These are phyloP conservation scores for Holtermannia corniformis DNA, from an alignment of 768 basidiomycete genomes.

Conservation along the genomic window DNA sequence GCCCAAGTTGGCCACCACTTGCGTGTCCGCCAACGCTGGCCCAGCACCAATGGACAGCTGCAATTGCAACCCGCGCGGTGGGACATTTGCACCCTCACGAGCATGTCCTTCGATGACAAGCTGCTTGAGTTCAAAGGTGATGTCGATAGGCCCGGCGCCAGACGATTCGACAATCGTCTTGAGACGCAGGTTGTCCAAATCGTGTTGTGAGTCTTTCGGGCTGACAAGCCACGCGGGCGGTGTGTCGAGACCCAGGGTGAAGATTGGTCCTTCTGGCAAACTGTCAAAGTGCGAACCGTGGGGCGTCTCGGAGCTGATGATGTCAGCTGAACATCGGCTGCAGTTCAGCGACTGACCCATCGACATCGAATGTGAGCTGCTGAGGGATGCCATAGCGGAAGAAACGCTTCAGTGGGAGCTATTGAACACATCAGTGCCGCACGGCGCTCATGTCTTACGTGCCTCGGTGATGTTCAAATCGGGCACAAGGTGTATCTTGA, in stretches of 20 bases:
- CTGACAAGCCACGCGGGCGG: conserved; percentile 87
- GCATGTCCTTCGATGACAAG: conserved; percentile 92
- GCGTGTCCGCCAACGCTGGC: conserved; percentile 65
- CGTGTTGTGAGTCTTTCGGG: conserved; percentile 76
- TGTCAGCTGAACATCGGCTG: background rate
- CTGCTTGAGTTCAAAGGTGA: conserved; percentile 70
- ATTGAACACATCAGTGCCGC: background rate
- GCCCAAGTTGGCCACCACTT: conserved; percentile 86
- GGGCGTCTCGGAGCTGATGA: conserved; percentile 52
- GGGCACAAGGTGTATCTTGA: conserved; percentile 76
- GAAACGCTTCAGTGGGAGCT: conserved; percentile 88
- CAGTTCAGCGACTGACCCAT: conserved; percentile 51
- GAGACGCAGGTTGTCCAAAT: conserved; percentile 91
- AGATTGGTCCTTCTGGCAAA: conserved; percentile 76
- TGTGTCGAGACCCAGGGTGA: conserved; percentile 87
- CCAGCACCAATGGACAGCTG: conserved; percentile 53
- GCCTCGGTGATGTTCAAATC: conserved; percentile 56
- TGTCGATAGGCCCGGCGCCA: conserved; percentile 19
- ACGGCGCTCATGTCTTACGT: conserved; percentile 19
- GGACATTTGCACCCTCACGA: conserved; percentile 58
- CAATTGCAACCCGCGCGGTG: conserved; percentile 85
- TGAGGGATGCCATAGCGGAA: conserved; percentile 68
- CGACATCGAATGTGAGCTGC: conserved; percentile 53
- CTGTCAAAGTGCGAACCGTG: conserved; percentile 57
- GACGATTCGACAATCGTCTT: conserved; percentile 49